Evolutionary conservation across 2,329 filamentous ascomycete species (phyloP).

Genomic region (Chaetomiaceae sp.): DNA sequence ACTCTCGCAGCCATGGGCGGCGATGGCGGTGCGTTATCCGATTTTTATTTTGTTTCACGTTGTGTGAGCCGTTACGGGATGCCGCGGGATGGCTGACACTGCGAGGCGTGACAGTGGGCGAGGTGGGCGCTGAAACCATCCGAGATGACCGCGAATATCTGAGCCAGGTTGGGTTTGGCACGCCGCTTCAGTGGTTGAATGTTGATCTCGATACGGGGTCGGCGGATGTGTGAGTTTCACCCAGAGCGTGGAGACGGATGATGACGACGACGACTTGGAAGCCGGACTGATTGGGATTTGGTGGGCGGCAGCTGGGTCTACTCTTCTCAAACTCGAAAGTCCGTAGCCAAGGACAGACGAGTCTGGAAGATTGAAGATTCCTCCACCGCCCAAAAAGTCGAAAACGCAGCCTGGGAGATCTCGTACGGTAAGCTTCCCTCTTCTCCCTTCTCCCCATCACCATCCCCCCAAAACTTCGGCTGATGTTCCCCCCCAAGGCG

Average conservation of each 20-base stretch:
- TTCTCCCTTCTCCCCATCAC: background rate
- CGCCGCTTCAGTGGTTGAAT: slow-evolving; percentile 51
- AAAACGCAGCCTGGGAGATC: slow-evolving; percentile 38
- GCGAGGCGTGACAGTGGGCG: too few relatives aligned
- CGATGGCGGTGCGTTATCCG: background rate
- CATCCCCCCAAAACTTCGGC: too few relatives aligned
- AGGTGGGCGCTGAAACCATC: slow-evolving; percentile 31
- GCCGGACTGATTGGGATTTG: too few relatives aligned
- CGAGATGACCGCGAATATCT: slow-evolving; percentile 53
- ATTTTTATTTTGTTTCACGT: too few relatives aligned
- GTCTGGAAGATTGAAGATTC: slow-evolving; percentile 46
- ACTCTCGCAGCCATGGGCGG: slow-evolving; percentile 8
- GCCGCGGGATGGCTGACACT: too few relatives aligned
- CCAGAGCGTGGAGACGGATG: background rate
- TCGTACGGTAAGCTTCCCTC: slow-evolving; percentile 1
- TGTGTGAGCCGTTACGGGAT: too few relatives aligned
- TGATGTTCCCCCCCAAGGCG: slow-evolving; percentile 2
- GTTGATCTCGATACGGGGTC: slow-evolving; percentile 69
- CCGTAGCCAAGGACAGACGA: slow-evolving; percentile 42
- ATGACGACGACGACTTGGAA: slow-evolving; percentile 2
- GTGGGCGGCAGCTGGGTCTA: slow-evolving; percentile 48
- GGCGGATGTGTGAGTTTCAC: slow-evolving; percentile 61
- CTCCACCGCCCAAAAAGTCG: slow-evolving; percentile 38
- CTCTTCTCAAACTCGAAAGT: slow-evolving; percentile 44
- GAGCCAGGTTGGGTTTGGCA: slow-evolving; percentile 60